A percentile compares a stretch with the other conserved stretches of the same genome.
Conservation (phyloP, 164 flowering plant species). For the Macadamia integrifolia region DNA sequence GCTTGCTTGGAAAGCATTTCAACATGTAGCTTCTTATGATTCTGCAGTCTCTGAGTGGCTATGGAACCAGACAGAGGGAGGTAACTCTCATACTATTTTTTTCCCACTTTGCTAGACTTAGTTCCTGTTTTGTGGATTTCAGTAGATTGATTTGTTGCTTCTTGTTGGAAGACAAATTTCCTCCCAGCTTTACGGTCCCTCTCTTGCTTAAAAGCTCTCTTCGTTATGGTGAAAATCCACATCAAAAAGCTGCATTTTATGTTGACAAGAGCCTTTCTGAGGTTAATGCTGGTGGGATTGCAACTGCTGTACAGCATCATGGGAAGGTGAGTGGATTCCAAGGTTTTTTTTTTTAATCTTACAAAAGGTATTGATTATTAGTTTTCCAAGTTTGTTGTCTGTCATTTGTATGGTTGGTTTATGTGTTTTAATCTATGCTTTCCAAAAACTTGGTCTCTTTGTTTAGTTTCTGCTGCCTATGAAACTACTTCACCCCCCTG, state of each 20-base stretch:
- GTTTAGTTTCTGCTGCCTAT: not conserved
- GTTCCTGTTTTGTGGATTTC: not conserved
- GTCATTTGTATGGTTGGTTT: too few relatives aligned
- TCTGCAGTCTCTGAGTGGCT: constrained; percentile 98
- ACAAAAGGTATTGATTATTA: too few relatives aligned
- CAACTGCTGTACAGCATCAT: constrained; percentile 89
- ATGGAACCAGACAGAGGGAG: constrained; percentile 78
- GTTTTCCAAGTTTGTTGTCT: too few relatives aligned
- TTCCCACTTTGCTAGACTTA: not conserved
- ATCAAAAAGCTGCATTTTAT: constrained; percentile 93
- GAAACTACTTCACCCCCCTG: too few relatives aligned
- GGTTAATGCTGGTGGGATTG: constrained; percentile 90
- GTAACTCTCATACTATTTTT: constrained; percentile 23
- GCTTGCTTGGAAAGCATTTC: constrained; percentile 98
- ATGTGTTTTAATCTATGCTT: too few relatives aligned
- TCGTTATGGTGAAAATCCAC: constrained; percentile 99
- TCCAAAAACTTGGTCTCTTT: too few relatives aligned
- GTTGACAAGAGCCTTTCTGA: constrained; percentile 82
- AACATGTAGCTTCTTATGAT: constrained; percentile 95
- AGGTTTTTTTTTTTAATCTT: not conserved
- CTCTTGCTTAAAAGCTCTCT: constrained; percentile 63
- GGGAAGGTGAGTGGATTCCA: constrained; percentile 59
- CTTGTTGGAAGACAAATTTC: constrained; percentile 53
- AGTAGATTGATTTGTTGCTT: not conserved
- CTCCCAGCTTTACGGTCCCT: constrained; percentile 74